Conservation (phyloP, 441 rosid species). For the Pelargonium australe region DNA sequence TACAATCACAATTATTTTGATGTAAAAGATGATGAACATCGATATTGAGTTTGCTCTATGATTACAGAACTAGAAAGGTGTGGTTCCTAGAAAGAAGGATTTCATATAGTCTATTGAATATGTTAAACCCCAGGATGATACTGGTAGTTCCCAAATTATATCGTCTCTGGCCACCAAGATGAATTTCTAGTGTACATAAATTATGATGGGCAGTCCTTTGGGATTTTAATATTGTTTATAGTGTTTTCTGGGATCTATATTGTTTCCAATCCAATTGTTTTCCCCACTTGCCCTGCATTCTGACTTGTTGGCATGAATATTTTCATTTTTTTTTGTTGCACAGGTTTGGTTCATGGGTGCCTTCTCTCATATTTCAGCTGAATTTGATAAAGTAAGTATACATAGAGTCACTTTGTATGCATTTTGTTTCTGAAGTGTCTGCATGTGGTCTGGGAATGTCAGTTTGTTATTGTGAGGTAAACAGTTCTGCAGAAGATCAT, state of each 20-base stretch:
- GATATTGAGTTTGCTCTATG: neutral
- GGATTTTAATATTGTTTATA: neutral
- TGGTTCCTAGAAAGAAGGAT: neutral
- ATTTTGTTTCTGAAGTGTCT: conserved; percentile 9
- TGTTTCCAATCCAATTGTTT: neutral
- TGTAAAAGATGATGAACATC: neutral
- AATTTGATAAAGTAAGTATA: conserved; percentile 68
- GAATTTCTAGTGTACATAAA: neutral
- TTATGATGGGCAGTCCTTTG: neutral
- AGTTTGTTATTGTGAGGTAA: neutral
- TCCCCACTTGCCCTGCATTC: conserved; percentile 5
- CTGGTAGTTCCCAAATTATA: too few relatives aligned
- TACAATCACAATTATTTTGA: neutral
- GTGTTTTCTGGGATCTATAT: neutral
- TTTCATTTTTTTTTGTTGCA: neutral
- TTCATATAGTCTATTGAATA: neutral
- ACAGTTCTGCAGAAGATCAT: neutral
- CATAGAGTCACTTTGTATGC: neutral
- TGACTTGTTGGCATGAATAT: neutral
- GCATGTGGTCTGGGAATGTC: conserved; percentile 7
- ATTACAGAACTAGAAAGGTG: neutral
- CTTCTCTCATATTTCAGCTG: conserved; percentile 81
- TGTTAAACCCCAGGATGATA: neutral
- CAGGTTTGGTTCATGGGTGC: conserved; percentile 89
- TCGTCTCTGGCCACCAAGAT: too few relatives aligned